phyloP scores from a whole-genome alignment of 2,329 filamentous ascomycete genomes.

The Calonectria ilicicola region DNA sequence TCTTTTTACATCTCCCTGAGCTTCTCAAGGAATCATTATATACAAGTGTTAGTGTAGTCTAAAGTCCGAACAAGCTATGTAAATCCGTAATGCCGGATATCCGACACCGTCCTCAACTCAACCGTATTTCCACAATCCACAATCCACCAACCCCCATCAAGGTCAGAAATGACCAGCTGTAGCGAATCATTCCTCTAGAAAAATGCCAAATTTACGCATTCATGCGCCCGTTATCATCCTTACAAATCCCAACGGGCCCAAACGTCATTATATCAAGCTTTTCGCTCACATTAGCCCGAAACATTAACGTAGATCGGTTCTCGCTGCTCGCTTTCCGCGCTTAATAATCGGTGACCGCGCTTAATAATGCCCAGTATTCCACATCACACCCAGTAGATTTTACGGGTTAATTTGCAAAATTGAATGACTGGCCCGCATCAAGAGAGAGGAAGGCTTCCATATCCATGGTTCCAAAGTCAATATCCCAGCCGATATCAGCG shows the following conservation, averaged over 20 bases:
- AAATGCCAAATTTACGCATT: neutral
- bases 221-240: neutral
- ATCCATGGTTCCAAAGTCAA: slow-evolving; percentile 48
- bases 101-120: slow-evolving; percentile 8
- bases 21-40: slow-evolving; percentile 7
- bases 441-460: slow-evolving; percentile 49
- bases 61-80: neutral
- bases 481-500: slow-evolving; percentile 45
- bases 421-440: slow-evolving; percentile 42
- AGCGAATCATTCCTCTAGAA: slow-evolving; percentile 12
- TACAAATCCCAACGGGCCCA: slow-evolving; percentile 7
- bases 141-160: slow-evolving; percentile 16
- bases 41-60: neutral
- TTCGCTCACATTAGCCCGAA: slow-evolving; percentile 2
- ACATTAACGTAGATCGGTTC: neutral
- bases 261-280: slow-evolving; percentile 16
- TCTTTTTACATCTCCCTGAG: neutral
- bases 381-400: neutral
- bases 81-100: slow-evolving; percentile 26
- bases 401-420: slow-evolving; percentile 32
- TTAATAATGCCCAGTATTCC: neutral
- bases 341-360: too few relatives aligned
- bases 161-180: neutral
- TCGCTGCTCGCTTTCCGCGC: neutral
- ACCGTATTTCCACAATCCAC: slow-evolving; percentile 24